These are phyloP conservation scores for Pascua guehoae DNA, from an alignment of 1,284 basidiomycete species.

Conservation along the genomic window DNA sequence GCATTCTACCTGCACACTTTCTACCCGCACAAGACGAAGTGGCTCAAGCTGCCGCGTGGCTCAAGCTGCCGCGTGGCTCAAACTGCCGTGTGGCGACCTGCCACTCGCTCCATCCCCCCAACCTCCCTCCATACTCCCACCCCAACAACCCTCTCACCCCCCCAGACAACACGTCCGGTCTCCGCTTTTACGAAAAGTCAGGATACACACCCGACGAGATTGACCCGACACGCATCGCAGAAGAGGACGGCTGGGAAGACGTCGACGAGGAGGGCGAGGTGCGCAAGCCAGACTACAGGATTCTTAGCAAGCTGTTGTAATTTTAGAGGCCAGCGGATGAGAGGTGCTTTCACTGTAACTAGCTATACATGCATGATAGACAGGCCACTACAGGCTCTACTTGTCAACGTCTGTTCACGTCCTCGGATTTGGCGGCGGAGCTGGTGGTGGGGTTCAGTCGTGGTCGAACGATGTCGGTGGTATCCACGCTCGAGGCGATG, in stretches of 20 bases:
- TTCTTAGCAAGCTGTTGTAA: constrained; percentile 29
- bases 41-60: background rate
- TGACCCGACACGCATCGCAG: constrained; percentile 38
- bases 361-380: background rate
- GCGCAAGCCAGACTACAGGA: constrained; percentile 24
- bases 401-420: background rate
- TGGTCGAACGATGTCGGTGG: no score
- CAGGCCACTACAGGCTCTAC: background rate
- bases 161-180: constrained; percentile 32
- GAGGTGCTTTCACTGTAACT: background rate
- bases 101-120: no score
- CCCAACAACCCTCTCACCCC: background rate
- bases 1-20: no score
- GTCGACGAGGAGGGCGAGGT: constrained; percentile 15
- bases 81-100: no score
- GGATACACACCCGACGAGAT: constrained; percentile 45
- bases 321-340: background rate
- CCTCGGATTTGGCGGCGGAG: no score
- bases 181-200: constrained; percentile 34
- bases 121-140: background rate
- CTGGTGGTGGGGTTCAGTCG: no score
- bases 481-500: no score
- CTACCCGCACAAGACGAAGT: background rate
- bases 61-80: background rate
- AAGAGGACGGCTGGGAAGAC: constrained; percentile 25